These are phyloP conservation scores for Magnolia officinalis DNA, from an alignment of 164 flowering plant species.

Conservation along the genomic window DNA sequence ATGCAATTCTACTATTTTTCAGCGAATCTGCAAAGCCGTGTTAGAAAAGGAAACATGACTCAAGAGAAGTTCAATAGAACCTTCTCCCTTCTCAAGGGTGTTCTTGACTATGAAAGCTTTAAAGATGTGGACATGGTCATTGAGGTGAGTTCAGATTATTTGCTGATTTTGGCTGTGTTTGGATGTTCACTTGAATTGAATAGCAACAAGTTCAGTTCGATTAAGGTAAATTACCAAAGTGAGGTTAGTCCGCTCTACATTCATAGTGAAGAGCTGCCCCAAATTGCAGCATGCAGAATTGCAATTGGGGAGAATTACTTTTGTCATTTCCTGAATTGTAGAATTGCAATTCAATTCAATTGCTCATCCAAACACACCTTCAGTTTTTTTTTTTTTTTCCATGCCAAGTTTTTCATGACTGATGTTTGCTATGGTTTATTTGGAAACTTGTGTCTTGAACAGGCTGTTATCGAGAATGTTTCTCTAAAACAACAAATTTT, in stretches of 20 bases:
- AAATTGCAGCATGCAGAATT: not conserved
- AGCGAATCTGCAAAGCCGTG: constrained; percentile 90
- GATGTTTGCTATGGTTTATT: not conserved
- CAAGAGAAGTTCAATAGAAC: constrained; percentile 71
- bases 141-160: constrained; percentile 46
- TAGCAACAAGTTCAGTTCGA: too few species aligned
- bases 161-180: not conserved
- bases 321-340: not conserved
- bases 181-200: not conserved
- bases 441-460: constrained; percentile 17
- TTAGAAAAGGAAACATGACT: constrained; percentile 81
- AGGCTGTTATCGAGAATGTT: constrained; percentile 91
- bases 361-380: not conserved
- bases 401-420: not conserved
- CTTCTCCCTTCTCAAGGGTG: constrained; percentile 72
- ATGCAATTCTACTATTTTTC: constrained; percentile 12
- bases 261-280: not conserved
- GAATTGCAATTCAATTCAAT: not conserved
- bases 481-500: constrained; percentile 82
- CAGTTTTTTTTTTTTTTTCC: not conserved
- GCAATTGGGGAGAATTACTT: not conserved
- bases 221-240: not conserved
- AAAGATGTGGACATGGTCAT: constrained; percentile 92
- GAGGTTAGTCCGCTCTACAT: not conserved
- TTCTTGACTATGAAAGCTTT: constrained; percentile 78